Conservation (phyloP, 768 basidiomycete genomes). For the Amanita pallidorosea region DNA sequence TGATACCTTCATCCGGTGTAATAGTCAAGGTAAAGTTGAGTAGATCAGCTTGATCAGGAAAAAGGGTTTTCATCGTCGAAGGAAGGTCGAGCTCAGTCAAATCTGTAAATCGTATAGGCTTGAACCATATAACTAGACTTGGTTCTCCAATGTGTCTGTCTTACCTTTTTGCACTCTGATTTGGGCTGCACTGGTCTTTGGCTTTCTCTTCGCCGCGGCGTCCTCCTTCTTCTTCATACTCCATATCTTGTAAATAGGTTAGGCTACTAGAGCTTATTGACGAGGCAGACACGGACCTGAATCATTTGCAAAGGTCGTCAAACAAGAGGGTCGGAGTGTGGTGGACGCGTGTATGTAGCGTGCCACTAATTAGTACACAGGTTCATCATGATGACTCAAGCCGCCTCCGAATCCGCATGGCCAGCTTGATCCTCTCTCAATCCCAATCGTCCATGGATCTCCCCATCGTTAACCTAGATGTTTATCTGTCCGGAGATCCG, state of each 20-base stretch:
- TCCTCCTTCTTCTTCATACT: slow-evolving; percentile 99
- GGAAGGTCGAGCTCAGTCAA: slow-evolving; percentile 95
- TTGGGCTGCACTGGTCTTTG: slow-evolving; percentile 96
- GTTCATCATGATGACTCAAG: not conserved
- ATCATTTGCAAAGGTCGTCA: slow-evolving; percentile 29
- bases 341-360: not conserved
- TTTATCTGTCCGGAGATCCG: slow-evolving; percentile 41
- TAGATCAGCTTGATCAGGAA: slow-evolving; percentile 87
- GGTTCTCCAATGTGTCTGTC: not conserved
- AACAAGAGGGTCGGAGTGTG: slow-evolving; percentile 4
- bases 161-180: slow-evolving; percentile 99
- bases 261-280: not conserved
- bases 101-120: slow-evolving; percentile 37
- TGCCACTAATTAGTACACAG: slow-evolving; percentile 2
- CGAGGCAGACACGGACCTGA: slow-evolving; percentile 21
- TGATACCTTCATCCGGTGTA: slow-evolving; percentile 88
- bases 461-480: slow-evolving; percentile 70
- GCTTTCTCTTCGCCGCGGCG: slow-evolving; percentile 93
- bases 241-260: slow-evolving; percentile 64
- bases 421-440: not conserved
- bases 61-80: slow-evolving; percentile 90
- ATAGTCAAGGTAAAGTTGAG: slow-evolving; percentile 96
- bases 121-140: not conserved
- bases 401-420: not conserved
- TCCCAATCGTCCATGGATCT: slow-evolving; percentile 30